Conservation (phyloP, 768 basidiomycete species). For the Psilocybe tampanensis region DNA sequence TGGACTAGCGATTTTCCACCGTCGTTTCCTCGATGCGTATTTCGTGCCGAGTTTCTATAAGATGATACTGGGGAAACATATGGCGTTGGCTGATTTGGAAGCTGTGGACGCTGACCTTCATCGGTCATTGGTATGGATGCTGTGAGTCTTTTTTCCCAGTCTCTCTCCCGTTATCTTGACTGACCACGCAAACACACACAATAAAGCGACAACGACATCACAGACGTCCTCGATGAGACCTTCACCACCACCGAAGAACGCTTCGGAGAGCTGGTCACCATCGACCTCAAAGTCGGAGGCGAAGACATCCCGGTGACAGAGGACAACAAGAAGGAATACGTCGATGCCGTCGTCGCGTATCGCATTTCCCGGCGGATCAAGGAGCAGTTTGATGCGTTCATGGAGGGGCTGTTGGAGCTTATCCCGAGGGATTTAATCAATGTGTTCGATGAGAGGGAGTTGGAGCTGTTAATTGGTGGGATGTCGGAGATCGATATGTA, state of each 20-base stretch:
- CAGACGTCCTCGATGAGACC: conserved; percentile 72
- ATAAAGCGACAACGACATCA: conserved; percentile 72
- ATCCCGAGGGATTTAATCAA: conserved; percentile 83
- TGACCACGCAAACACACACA: not conserved
- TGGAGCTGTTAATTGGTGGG: conserved; percentile 89
- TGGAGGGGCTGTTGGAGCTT: conserved; percentile 83
- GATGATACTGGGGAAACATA: conserved; percentile 66
- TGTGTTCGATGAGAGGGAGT: conserved; percentile 90
- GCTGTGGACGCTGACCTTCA: conserved; percentile 70
- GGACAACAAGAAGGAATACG: conserved; percentile 79
- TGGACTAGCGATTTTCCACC: conserved; percentile 78
- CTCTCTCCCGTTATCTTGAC: not conserved
- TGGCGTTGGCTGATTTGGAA: conserved; percentile 66
- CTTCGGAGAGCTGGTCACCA: conserved; percentile 70
- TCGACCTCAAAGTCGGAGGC: conserved; percentile 68
- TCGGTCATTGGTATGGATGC: conserved; percentile 73
- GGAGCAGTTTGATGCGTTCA: conserved; percentile 85
- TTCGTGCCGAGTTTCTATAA: conserved; percentile 84
- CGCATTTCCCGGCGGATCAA: conserved; percentile 81
- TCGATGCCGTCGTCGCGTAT: conserved; percentile 78
- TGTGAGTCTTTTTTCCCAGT: conserved; percentile 45
- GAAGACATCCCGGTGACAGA: conserved; percentile 65
- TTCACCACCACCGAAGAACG: conserved; percentile 74
- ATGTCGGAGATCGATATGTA: conserved; percentile 92
- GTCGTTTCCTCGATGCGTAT: conserved; percentile 78